A percentile compares a stretch with the other conserved stretches of the same genome.
Evolutionary conservation across 768 basidiomycete species (phyloP).

Genomic region (Coprinopsis strossmayeri): DNA sequence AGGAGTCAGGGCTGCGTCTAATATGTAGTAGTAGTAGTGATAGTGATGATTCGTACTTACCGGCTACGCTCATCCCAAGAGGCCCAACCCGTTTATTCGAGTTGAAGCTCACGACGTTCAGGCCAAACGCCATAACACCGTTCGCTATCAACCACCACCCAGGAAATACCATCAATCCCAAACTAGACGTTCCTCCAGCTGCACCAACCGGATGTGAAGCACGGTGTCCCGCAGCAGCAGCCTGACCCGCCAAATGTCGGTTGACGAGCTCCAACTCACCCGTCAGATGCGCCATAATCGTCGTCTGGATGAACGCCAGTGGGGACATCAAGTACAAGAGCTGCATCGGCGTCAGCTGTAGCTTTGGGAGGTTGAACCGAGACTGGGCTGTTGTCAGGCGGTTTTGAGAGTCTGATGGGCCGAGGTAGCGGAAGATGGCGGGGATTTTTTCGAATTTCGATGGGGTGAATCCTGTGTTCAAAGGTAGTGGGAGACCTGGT

Average conservation of each 20-base stretch:
- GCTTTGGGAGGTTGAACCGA: conserved; percentile 20
- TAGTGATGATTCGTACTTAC: too few relatives aligned
- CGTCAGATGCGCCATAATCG: conserved; percentile 64
- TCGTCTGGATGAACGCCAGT: conserved; percentile 84
- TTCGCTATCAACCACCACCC: conserved; percentile 59
- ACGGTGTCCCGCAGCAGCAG: neutral
- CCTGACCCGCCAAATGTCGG: neutral
- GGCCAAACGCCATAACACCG: conserved; percentile 81
- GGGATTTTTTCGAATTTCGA: conserved; percentile 2
- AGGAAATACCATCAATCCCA: conserved; percentile 1
- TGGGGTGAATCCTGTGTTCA: too few relatives aligned
- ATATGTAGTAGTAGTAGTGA: too few relatives aligned
- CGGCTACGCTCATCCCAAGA: conserved; percentile 88
- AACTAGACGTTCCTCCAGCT: conserved; percentile 23
- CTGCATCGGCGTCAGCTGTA: conserved; percentile 59
- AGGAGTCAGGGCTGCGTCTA: too few relatives aligned
- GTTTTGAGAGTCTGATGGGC: neutral
- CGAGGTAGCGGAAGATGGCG: conserved; percentile 8
- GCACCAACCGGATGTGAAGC: neutral
- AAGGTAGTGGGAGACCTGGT: too few relatives aligned
- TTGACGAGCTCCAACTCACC: conserved; percentile 60
- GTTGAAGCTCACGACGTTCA: conserved; percentile 93
- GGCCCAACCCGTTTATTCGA: conserved; percentile 93
- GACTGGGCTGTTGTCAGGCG: neutral
- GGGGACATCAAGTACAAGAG: conserved; percentile 88